A percentile compares a stretch with the other conserved stretches of the same genome.
Evolutionary conservation across 2,329 filamentous ascomycete species (phyloP).

Genomic region (Didymella pinodella): DNA sequence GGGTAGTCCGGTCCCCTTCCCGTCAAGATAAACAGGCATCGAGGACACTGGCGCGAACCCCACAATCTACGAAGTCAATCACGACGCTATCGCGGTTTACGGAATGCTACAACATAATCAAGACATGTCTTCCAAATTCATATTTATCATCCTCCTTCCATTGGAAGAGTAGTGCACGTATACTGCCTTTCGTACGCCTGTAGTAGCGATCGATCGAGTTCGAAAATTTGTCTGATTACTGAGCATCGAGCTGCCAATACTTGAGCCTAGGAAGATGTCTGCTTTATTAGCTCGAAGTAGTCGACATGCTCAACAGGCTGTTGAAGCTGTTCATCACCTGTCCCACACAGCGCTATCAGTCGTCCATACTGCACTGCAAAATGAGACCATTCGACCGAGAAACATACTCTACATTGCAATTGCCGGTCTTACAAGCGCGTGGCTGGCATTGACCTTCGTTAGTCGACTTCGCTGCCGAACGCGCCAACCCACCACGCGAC

Average conservation of each 20-base stretch:
- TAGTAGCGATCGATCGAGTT: background rate
- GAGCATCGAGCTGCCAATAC: background rate
- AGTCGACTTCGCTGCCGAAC: slow-evolving; percentile 39
- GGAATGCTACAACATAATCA: background rate
- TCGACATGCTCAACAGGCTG: background rate
- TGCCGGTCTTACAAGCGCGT: background rate
- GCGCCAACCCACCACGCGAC: slow-evolving; percentile 16
- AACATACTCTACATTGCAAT: background rate
- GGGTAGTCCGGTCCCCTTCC: slow-evolving; percentile 33
- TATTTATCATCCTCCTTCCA: background rate
- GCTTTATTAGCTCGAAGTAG: background rate
- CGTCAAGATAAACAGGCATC: slow-evolving; percentile 22
- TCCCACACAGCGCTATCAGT: background rate
- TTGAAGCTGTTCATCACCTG: background rate
- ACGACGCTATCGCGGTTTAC: slow-evolving; percentile 26
- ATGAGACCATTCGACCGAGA: background rate
- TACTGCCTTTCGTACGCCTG: background rate
- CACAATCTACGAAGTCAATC: slow-evolving; percentile 22
- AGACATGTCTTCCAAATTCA: background rate
- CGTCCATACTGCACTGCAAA: background rate
- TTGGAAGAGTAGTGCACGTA: background rate
- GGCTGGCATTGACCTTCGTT: slow-evolving; percentile 25
- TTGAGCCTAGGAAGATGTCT: background rate
- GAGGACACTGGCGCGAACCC: slow-evolving; percentile 27
- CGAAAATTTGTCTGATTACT: background rate